Percentiles rank a stretch among this genome's conserved stretches.
phyloP scores from a whole-genome alignment of 2,329 filamentous ascomycete species.

The Paraconiothyrium sp. region DNA sequence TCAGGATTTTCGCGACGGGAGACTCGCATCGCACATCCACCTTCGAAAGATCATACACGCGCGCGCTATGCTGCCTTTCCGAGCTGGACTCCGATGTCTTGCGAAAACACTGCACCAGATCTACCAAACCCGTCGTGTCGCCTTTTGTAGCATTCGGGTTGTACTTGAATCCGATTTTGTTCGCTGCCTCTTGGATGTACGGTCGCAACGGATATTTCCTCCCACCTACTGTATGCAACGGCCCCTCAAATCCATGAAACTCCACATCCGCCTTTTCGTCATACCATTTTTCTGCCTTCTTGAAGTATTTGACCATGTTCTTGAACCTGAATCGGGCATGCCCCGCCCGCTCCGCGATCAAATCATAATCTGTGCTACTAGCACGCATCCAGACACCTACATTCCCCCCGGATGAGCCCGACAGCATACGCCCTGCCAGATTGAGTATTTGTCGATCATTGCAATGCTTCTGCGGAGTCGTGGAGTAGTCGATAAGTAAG shows the following conservation, averaged over 20 bases:
- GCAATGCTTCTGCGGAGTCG: constrained; percentile 25
- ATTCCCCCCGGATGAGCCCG: constrained; percentile 28
- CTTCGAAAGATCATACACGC: constrained; percentile 29
- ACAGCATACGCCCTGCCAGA: constrained; percentile 26
- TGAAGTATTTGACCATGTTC: background rate
- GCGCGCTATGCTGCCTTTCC: constrained; percentile 28
- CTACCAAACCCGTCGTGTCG: constrained; percentile 24
- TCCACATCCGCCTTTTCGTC: constrained; percentile 9
- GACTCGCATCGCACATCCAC: constrained; percentile 22
- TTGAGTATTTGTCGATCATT: constrained; percentile 24
- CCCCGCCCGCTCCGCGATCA: constrained; percentile 25
- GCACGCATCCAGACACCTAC: constrained; percentile 30
- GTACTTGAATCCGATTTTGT: constrained; percentile 23
- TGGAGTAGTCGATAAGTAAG: constrained; percentile 28
- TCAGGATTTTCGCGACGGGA: constrained; percentile 24
- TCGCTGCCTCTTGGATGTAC: constrained; percentile 18
- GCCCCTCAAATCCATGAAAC: constrained; percentile 29
- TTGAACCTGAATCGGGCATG: constrained; percentile 25
- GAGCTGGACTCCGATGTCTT: constrained; percentile 23
- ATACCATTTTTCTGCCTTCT: constrained; percentile 19
- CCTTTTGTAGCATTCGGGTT: constrained; percentile 26
- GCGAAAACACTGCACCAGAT: constrained; percentile 20
- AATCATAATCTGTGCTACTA: constrained; percentile 23
- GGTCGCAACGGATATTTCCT: constrained; percentile 28
- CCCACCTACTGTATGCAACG: constrained; percentile 26